Conservation (phyloP, 1,284 basidiomycete genomes). For the Taiwanofungus camphoratus region DNA sequence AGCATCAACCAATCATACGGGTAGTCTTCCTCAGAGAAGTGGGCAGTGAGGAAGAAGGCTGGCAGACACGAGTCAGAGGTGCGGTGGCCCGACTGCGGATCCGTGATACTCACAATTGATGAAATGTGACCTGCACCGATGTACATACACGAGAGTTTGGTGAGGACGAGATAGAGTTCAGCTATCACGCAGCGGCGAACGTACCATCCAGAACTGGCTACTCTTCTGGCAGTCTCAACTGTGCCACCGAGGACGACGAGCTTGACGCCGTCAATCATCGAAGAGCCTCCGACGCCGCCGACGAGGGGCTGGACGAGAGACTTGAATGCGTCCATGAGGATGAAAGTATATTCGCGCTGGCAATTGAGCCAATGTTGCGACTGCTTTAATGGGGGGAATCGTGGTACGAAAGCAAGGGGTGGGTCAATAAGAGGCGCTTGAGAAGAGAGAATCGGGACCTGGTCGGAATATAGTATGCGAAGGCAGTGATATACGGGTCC, state of each 20-base stretch:
- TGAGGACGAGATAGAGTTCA: slow-evolving; percentile 8
- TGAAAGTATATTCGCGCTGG: slow-evolving; percentile 14
- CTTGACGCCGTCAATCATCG: slow-evolving; percentile 79
- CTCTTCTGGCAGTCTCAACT: slow-evolving; percentile 74
- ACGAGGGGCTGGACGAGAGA: slow-evolving; percentile 77
- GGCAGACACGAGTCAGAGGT: slow-evolving; percentile 14
- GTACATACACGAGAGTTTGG: slow-evolving; percentile 10
- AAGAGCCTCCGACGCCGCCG: slow-evolving; percentile 65
- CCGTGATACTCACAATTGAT: too few relatives aligned
- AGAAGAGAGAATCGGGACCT: slow-evolving; percentile 12
- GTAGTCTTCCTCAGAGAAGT: slow-evolving; percentile 80
- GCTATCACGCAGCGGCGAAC: not conserved
- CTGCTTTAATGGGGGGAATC: slow-evolving; percentile 19
- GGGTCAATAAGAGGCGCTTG: slow-evolving; percentile 17
- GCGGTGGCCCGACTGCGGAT: slow-evolving; percentile 13
- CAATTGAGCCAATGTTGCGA: slow-evolving; percentile 26
- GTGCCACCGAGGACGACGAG: slow-evolving; percentile 81
- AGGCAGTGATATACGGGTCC: slow-evolving; percentile 13
- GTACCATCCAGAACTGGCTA: slow-evolving; percentile 72
- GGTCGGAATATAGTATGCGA: slow-evolving; percentile 13
- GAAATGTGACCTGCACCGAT: too few relatives aligned
- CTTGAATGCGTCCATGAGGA: slow-evolving; percentile 70
- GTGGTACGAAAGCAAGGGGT: slow-evolving; percentile 17
- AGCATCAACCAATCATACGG: slow-evolving; percentile 82
- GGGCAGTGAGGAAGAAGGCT: slow-evolving; percentile 83